Base-by-base conservation (phyloP, 805 yeast species). In the Suhomyces pyralidae region DNA sequence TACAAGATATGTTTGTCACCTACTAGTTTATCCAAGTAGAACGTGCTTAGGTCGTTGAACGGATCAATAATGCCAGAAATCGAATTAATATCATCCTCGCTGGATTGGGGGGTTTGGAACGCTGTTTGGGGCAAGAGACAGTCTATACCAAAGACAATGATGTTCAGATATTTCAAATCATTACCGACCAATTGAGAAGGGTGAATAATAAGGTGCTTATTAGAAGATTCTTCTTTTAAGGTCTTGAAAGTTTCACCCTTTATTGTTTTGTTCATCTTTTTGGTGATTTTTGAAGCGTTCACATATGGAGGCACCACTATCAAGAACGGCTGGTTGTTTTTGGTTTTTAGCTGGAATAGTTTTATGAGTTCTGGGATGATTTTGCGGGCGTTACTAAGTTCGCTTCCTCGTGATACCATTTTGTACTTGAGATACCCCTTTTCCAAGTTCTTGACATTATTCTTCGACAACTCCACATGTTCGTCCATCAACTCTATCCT, bases 111-210 rank as follows among this genome's bases (percentile, higher is more conserved):
- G 1, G 14, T 19, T 38, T 17, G 19, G n/a, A 60, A 56, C 8
- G 66, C 67, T 7, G 59, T 42, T 45, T 62, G 63, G 5, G 66
- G 65, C 14, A 63, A 38, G n/a, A 64, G 52, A 7, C 60, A 40
- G 40, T 66, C 67, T 10, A 65, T 46, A 7, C 64, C 66, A 28
- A 58, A 40, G 6, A 63, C 48, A 2, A 61, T 43, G 17, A 65
- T 26, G 28, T 60, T 59, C 10, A 56, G 24, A 9, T 50, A 36
- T 7, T 25, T n/a, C 7, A 53, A 32, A 3, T 47, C 48, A 25
- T 44, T 47, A 2, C 65, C 64, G 7, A 63, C 40, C 19, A 61
- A 44, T 40, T 62, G 60, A 30, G 49, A 25, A 5, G 63, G 55
- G 26, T 48, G 51, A 2, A 53, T 40, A 8, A 57, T 42, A 19